phyloP scores from a whole-genome alignment of 1,284 basidiomycete species.

The Leccinum solheimii region DNA sequence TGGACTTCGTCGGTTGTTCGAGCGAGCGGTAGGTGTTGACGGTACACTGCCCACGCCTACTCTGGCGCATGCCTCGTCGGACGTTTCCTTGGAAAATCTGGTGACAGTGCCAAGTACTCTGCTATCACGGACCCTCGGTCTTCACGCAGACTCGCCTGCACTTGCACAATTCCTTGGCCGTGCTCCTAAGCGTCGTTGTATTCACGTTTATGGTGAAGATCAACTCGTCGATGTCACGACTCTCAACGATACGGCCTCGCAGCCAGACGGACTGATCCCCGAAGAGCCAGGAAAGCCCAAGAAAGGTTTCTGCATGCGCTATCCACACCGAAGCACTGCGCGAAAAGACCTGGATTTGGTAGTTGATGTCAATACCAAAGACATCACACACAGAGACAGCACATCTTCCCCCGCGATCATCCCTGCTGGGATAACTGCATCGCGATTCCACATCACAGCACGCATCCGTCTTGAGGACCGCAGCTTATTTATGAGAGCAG shows the following conservation, averaged over 20 bases:
- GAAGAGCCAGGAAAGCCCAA: constrained; percentile 26
- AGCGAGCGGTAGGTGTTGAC: constrained; percentile 61
- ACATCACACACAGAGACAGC: constrained; percentile 1
- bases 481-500: constrained; percentile 59
- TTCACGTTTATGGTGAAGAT: constrained; percentile 53
- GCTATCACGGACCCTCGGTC: constrained; percentile 61
- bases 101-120: constrained; percentile 36
- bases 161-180: constrained; percentile 71
- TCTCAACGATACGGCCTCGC: constrained; percentile 1
- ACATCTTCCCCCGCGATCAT: constrained; percentile 6
- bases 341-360: constrained; percentile 37
- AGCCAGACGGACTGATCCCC: constrained; percentile 1
- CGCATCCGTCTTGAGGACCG: constrained; percentile 63
- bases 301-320: constrained; percentile 39
- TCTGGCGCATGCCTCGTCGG: constrained; percentile 9
- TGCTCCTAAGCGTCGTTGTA: constrained; percentile 52
- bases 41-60: constrained; percentile 15
- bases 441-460: constrained; percentile 67
- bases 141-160: constrained; percentile 68
- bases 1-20: constrained; percentile 64
- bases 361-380: constrained; percentile 9
- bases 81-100: constrained; percentile 4
- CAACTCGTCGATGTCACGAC: constrained; percentile 41
- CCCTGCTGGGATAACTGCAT: constrained; percentile 35
- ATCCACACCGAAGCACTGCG: constrained; percentile 47